Evolutionary conservation across 2,329 filamentous ascomycete genomes (phyloP).

Genomic region (Teratosphaeria pseudoeucalypti): DNA sequence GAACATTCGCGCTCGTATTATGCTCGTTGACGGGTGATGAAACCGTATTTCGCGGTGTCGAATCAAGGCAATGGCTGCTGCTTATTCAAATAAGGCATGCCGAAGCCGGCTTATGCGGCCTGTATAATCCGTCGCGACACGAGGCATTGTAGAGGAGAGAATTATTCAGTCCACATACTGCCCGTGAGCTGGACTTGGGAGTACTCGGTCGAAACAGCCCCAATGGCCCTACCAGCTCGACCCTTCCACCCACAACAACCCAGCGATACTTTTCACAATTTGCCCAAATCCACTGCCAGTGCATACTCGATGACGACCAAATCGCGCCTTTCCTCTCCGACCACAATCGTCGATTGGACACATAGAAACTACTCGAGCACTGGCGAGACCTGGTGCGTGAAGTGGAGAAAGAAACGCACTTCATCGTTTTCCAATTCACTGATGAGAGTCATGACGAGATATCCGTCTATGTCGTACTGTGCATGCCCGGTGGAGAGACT

Average conservation of each 20-base stretch:
- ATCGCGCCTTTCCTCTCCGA: conserved; percentile 49
- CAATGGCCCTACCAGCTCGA: conserved; percentile 9
- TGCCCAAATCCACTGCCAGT: conserved; percentile 48
- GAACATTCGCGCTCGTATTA: too few species aligned
- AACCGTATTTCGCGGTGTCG: too few species aligned
- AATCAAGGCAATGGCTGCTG: too few species aligned
- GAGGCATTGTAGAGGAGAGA: too few species aligned
- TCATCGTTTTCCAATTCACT: conserved; percentile 35
- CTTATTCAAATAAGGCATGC: too few species aligned
- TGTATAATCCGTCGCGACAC: too few species aligned
- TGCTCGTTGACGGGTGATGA: too few species aligned
- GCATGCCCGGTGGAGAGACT: conserved; percentile 44
- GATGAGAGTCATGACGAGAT: conserved; percentile 29
- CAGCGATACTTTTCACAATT: conserved; percentile 43
- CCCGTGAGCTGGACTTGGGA: too few species aligned
- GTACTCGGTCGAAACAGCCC: too few species aligned
- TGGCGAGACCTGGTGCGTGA: conserved; percentile 43
- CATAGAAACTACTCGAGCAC: conserved; percentile 44
- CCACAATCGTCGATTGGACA: conserved; percentile 1
- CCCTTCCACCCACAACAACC: conserved; percentile 32
- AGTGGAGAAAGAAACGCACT: conserved; percentile 34
- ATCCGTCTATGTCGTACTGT: conserved; percentile 48
- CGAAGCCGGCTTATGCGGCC: too few species aligned
- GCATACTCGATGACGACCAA: conserved; percentile 48
- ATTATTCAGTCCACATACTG: too few species aligned